These are phyloP conservation scores for Dysphania ambrosioides DNA, from an alignment of 148 eudicot species.

Conservation along the genomic window DNA sequence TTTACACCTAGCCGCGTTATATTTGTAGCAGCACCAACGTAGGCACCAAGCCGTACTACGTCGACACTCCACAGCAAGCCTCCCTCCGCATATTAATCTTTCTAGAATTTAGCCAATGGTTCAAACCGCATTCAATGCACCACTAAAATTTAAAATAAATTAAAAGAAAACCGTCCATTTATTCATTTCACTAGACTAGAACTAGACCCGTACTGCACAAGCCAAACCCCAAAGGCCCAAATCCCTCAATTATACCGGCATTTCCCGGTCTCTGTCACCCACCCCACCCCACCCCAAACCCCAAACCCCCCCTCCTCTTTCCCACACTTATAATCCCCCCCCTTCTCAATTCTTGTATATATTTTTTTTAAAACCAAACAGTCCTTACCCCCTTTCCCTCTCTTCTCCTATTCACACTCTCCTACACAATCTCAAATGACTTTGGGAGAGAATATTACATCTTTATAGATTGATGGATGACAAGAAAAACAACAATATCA, in stretches of 20 bases:
- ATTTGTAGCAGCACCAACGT: no score
- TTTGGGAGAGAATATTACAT: background rate
- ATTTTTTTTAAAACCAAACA: conserved; percentile 23
- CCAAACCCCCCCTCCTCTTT: no score
- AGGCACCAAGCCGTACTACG: no score
- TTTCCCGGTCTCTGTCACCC: conserved; percentile 45
- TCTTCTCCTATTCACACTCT: conserved; percentile 11
- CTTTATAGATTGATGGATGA: conserved; percentile 13
- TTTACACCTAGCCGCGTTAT: conserved; percentile 38
- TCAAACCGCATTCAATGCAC: conserved; percentile 26
- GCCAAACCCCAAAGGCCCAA: conserved; percentile 12
- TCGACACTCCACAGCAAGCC: no score
- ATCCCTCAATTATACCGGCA: conserved; percentile 31
- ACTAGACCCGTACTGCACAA: conserved; percentile 22
- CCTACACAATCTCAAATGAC: conserved; percentile 20
- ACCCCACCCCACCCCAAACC: no score
- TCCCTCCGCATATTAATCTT: background rate
- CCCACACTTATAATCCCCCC: conserved; percentile 35
- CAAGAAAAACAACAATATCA: background rate
- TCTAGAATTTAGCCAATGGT: conserved; percentile 27
- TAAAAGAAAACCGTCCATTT: conserved; percentile 29
- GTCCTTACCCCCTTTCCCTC: conserved; percentile 12
- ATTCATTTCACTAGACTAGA: no score
- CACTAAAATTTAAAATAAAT: background rate
- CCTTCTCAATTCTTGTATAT: no score